Percentiles rank a stretch among this genome's conserved stretches.
Conservation (phyloP, 352 stramenopile species). For the Phytophthora agathidicida region DNA sequence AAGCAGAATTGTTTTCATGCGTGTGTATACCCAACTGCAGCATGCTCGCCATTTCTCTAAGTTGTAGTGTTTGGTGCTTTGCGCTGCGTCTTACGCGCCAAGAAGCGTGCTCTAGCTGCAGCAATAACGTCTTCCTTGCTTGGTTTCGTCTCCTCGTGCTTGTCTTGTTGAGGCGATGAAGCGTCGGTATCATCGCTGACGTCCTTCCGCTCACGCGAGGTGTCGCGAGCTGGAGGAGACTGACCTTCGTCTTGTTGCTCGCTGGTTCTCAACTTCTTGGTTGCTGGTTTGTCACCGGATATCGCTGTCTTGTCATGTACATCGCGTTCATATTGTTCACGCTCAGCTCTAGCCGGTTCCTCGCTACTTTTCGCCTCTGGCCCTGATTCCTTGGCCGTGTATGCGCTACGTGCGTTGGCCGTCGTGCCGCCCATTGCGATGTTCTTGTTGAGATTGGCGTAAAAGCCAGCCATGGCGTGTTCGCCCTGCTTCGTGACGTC, state of each 20-base stretch:
- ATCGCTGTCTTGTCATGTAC: conserved; percentile 5
- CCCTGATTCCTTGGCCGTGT: conserved; percentile 59
- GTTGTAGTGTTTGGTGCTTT: conserved; percentile 12
- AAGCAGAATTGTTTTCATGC: conserved; percentile 11
- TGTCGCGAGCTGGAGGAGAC: conserved; percentile 14
- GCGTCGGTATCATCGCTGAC: background rate
- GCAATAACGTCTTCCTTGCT: conserved; percentile 82
- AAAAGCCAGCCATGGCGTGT: conserved; percentile 88
- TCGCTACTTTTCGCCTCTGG: conserved; percentile 5
- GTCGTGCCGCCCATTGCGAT: conserved; percentile 90
- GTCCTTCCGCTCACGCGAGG: background rate
- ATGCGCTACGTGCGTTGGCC: conserved; percentile 75
- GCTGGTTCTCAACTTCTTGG: conserved; percentile 21
- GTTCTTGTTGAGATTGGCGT: conserved; percentile 93
- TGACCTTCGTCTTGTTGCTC: conserved; percentile 11
- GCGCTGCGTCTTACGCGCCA: conserved; percentile 82
- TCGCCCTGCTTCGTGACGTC: conserved; percentile 78
- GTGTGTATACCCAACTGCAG: background rate
- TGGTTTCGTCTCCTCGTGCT: conserved; percentile 29
- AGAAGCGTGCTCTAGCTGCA: conserved; percentile 79
- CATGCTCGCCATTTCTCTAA: conserved; percentile 16
- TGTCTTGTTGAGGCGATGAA: conserved; percentile 6
- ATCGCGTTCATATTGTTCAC: background rate
- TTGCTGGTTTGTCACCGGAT: conserved; percentile 9
- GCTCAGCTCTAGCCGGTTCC: conserved; percentile 6